Percentiles rank a stretch among this genome's conserved stretches.
These are phyloP conservation scores for Discostella stelligeroides DNA, from an alignment of 108 stramenopile genomes.

Conservation along the genomic window DNA sequence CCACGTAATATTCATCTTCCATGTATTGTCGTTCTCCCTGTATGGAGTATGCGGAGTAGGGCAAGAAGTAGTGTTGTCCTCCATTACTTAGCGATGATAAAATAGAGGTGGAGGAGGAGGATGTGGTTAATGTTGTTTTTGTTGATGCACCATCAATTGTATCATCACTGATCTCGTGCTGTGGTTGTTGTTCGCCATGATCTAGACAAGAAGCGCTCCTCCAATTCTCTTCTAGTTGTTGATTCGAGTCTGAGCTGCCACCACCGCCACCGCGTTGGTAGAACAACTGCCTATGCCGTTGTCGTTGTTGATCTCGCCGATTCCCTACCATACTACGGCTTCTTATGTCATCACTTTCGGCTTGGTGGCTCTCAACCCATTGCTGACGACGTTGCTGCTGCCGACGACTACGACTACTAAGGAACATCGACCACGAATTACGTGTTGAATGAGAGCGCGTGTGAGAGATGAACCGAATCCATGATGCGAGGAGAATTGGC, in stretches of 20 bases:
- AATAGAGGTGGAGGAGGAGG: conserved; percentile 7
- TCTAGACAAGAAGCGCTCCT: no score
- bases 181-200: no score
- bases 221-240: background rate
- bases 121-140: background rate
- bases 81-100: conserved; percentile 1
- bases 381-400: no score
- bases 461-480: background rate
- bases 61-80: conserved; percentile 11
- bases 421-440: background rate
- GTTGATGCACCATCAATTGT: no score
- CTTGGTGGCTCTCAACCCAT: no score
- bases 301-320: no score
- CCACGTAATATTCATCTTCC: conserved; percentile 83
- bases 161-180: no score
- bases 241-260: background rate
- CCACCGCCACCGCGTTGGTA: background rate
- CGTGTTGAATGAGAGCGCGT: background rate
- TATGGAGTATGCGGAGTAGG: conserved; percentile 36
- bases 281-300: background rate
- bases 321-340: no score
- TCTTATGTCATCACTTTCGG: no score
- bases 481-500: background rate
- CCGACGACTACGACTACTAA: background rate
- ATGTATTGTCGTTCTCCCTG: conserved; percentile 72